Base-by-base conservation (phyloP, 2,329 filamentous ascomycete species). In the Diplocarpon rosae region DNA sequence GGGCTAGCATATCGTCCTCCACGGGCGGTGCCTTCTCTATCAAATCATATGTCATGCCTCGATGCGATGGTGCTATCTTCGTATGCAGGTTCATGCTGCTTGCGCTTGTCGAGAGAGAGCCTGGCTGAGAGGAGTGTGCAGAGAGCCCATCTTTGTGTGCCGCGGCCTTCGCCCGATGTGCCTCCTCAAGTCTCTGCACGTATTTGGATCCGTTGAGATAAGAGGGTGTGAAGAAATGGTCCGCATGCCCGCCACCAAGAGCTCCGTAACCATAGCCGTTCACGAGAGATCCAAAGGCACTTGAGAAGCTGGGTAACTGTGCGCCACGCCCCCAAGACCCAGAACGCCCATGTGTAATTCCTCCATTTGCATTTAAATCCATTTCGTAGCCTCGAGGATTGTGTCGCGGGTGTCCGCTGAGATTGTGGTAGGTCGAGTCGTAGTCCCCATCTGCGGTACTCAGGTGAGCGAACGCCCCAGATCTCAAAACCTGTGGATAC, bases 171-270 rank as follows among this genome's bases (percentile, higher is more conserved):
- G 75, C 72, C 61, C 70, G 75, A 61, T 88, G 75, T 46, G 75
- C 76, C 49, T 85, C 79, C 56, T 84, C 78, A 38, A 95, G 71
- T 61, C 76, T 80, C 56, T 83, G 75, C 42, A 90, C 78, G 63
- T 95, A 89, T 57, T 78, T 76, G 12, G 87, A 90, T 32, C 77
- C 77, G 54, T 73, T 71, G 36, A 96, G 73, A 65, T 95, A 95
- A 5, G 86, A 88, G 1, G 90, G 90, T 10, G 81, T 73, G 63
- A 95, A 88, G 69, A 90, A 90, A 46, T 64, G 56, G 46, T 70
- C 62, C 10, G 38, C 43, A 47, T 52, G 38, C 11, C 43, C 48
- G 32, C 43, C 47, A 17, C 53, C 53, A 31, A 49, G 40, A n/a
- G 47, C 49, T 13, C 43, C 43, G 35, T 56, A 52, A 9, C 54